These are phyloP conservation scores for Aspergillus fumigatiaffinis DNA, from an alignment of 2,329 filamentous ascomycete genomes.

Conservation along the genomic window DNA sequence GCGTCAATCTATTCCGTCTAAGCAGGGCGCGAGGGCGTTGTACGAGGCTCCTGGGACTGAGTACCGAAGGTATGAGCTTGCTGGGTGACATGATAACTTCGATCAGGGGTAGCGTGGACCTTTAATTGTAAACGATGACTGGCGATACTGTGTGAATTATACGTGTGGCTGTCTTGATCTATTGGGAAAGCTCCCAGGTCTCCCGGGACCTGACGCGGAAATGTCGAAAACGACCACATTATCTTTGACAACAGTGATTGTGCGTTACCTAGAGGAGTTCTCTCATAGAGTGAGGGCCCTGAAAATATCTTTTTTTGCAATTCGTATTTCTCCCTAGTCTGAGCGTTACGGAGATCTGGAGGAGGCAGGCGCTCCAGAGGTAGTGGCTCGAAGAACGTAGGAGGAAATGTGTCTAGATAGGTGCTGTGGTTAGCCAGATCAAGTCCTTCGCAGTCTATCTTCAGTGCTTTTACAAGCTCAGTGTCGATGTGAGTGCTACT, in stretches of 20 bases:
- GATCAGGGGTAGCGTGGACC: too few relatives aligned
- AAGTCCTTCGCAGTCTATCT: not conserved
- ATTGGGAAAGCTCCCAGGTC: too few relatives aligned
- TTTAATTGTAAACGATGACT: too few relatives aligned
- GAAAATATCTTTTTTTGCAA: not conserved
- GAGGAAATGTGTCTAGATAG: not conserved
- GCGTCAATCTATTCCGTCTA: not conserved
- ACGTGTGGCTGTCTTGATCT: too few relatives aligned
- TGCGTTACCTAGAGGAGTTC: not conserved
- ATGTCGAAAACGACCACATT: not conserved
- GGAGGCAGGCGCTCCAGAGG: not conserved
- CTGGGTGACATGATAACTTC: not conserved
- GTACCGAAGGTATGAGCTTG: not conserved
- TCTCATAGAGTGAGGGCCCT: not conserved
- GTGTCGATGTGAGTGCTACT: not conserved
- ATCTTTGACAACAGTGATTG: not conserved
- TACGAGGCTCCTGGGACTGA: not conserved
- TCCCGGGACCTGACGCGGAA: not conserved
- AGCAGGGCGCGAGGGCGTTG: not conserved
- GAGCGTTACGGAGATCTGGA: not conserved
- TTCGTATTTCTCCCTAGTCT: not conserved
- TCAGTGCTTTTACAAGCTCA: not conserved
- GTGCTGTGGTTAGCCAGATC: not conserved
- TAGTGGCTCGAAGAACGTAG: not conserved
- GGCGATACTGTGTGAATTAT: too few relatives aligned